Evolutionary conservation across 176 grass and related monocot genomes (phyloP).

Genomic region (Oryza meyeriana): DNA sequence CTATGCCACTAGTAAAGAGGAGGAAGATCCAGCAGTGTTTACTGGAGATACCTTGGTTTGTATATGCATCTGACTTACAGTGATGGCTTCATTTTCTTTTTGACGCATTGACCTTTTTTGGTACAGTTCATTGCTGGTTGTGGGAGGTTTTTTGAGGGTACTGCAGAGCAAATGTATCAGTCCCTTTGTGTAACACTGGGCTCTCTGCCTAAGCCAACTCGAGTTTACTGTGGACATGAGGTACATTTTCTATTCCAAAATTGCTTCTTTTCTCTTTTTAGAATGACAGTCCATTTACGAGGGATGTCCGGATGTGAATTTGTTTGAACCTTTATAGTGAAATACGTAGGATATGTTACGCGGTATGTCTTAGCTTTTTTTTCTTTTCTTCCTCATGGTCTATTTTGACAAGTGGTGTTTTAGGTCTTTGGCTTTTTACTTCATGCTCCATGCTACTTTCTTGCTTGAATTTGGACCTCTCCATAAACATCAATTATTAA

Average conservation of each 20-base stretch:
- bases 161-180: constrained; percentile 96
- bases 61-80: constrained; percentile 18
- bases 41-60: constrained; percentile 96
- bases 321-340: background rate
- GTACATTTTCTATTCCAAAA: constrained; percentile 27
- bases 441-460: background rate
- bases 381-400: background rate
- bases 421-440: background rate
- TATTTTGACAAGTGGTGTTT: background rate
- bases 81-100: constrained; percentile 10
- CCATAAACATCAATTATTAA: background rate
- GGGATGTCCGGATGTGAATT: background rate
- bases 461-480: background rate
- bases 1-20: constrained; percentile 67
- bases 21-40: constrained; percentile 74
- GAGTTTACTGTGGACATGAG: constrained; percentile 96
- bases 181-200: constrained; percentile 83
- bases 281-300: background rate
- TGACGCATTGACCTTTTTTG: background rate
- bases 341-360: background rate
- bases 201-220: constrained; percentile 85
- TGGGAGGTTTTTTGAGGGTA: constrained; percentile 94
- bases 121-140: constrained; percentile 91
- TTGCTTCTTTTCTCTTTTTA: background rate
- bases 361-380: background rate